Evolutionary conservation across 805 yeast species (phyloP).

Genomic region (Wickerhamomyces sydowiorum): DNA sequence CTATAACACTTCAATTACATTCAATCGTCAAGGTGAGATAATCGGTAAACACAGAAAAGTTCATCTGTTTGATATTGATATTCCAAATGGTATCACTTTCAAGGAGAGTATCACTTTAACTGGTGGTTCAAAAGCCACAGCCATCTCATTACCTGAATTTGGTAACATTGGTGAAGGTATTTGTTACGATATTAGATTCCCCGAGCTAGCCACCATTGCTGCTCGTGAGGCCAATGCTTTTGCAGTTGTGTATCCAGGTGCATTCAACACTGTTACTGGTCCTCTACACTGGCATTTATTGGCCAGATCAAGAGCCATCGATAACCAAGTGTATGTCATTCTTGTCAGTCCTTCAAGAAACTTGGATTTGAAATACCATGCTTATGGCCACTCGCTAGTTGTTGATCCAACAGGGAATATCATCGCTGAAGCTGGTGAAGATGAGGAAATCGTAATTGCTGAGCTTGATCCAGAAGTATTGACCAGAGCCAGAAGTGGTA

Average conservation of each 20-base stretch:
- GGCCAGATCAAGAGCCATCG: slow-evolving; percentile 71
- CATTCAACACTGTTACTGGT: slow-evolving; percentile 83
- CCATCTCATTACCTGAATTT: slow-evolving; percentile 33
- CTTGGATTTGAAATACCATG: slow-evolving; percentile 47
- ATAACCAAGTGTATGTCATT: slow-evolving; percentile 67
- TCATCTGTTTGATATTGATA: slow-evolving; percentile 88
- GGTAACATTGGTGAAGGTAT: slow-evolving; percentile 75
- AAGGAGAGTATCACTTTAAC: slow-evolving; percentile 74
- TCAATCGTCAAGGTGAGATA: slow-evolving; percentile 68
- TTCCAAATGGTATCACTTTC: slow-evolving; percentile 89
- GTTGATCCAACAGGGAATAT: slow-evolving; percentile 62
- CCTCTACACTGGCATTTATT: slow-evolving; percentile 81
- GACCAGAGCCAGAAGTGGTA: slow-evolving; percentile 51
- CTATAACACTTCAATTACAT: slow-evolving; percentile 75
- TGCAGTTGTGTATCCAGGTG: slow-evolving; percentile 82
- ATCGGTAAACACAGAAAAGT: slow-evolving; percentile 88
- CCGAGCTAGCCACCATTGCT: slow-evolving; percentile 72
- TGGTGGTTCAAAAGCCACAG: slow-evolving; percentile 81
- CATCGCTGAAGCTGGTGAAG: slow-evolving; percentile 74
- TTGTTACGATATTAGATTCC: slow-evolving; percentile 80
- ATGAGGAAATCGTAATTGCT: slow-evolving; percentile 70
- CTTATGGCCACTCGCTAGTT: slow-evolving; percentile 64
- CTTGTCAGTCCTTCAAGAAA: slow-evolving; percentile 91
- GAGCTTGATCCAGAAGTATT: slow-evolving; percentile 61
- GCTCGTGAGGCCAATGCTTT: slow-evolving; percentile 59